Evolutionary conservation across 75 land plant species (phyloP).

Genomic region (Picea sitchensis): DNA sequence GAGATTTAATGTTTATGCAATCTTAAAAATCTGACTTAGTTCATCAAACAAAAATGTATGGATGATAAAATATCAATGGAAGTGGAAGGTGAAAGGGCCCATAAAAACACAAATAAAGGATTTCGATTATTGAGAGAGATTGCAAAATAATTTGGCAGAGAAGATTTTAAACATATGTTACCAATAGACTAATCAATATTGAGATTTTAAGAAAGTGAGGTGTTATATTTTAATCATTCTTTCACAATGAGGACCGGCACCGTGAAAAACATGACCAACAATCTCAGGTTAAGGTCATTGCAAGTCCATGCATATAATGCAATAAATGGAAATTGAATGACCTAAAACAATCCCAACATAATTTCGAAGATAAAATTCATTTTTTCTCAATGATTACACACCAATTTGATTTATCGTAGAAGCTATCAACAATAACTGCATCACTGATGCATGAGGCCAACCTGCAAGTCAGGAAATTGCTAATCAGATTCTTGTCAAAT

Average conservation of each 20-base stretch:
- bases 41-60: no score
- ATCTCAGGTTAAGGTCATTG: background rate
- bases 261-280: background rate
- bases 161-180: no score
- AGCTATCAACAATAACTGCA: conserved; percentile 60
- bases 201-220: background rate
- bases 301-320: background rate
- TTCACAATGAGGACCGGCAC: background rate
- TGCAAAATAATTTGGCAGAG: no score
- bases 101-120: no score
- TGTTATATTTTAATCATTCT: no score
- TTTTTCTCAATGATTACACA: conserved; percentile 76
- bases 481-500: background rate
- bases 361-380: conserved; percentile 12
- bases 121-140: no score
- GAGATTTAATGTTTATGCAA: no score
- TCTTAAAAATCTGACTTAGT: no score
- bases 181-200: no score
- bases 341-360: background rate
- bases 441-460: conserved; percentile 58
- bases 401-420: conserved; percentile 97
- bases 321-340: background rate
- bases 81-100: no score
- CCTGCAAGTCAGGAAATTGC: conserved; percentile 38
- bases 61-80: no score